Percentiles rank a stretch among this genome's conserved stretches.
Evolutionary conservation across 2,329 filamentous ascomycete genomes (phyloP).

Genomic region (Fusarium tupiense): DNA sequence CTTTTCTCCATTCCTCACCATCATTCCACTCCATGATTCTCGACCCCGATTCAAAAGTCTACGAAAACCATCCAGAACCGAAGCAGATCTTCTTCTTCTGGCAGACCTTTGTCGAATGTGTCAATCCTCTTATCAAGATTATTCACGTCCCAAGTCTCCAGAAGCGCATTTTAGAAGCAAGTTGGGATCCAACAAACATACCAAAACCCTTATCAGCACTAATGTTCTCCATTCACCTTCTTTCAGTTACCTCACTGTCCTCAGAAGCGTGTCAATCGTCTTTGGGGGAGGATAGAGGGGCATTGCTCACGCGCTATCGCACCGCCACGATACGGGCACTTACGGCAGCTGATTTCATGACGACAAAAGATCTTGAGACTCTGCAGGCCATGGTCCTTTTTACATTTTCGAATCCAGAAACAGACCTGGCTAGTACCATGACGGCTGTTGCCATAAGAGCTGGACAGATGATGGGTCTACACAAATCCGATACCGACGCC

Average conservation of each 20-base stretch:
- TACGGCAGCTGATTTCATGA: slow-evolving; percentile 39
- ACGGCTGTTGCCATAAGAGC: slow-evolving; percentile 35
- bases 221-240: slow-evolving; percentile 44
- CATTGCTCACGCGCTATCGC: slow-evolving; percentile 38
- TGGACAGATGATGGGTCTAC: slow-evolving; percentile 42
- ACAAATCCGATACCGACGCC: slow-evolving; percentile 13
- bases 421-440: slow-evolving; percentile 40
- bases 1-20: slow-evolving; percentile 12
- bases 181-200: slow-evolving; percentile 34
- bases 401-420: slow-evolving; percentile 44
- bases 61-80: slow-evolving; percentile 44
- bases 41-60: neutral
- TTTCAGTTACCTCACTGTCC: slow-evolving; percentile 38
- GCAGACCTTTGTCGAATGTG: slow-evolving; percentile 47
- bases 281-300: slow-evolving; percentile 24
- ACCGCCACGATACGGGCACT: slow-evolving; percentile 40
- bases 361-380: slow-evolving; percentile 43
- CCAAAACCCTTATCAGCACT: slow-evolving; percentile 36
- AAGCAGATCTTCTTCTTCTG: slow-evolving; percentile 44
- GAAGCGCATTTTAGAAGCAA: slow-evolving; percentile 44
- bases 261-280: slow-evolving; percentile 19
- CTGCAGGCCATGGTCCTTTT: slow-evolving; percentile 46
- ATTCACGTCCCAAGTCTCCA: slow-evolving; percentile 47
- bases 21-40: slow-evolving; percentile 10
- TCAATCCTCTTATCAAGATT: slow-evolving; percentile 48